These are phyloP conservation scores for Citrullus mucosospermus DNA, from an alignment of 306 rosid species.

Conservation along the genomic window DNA sequence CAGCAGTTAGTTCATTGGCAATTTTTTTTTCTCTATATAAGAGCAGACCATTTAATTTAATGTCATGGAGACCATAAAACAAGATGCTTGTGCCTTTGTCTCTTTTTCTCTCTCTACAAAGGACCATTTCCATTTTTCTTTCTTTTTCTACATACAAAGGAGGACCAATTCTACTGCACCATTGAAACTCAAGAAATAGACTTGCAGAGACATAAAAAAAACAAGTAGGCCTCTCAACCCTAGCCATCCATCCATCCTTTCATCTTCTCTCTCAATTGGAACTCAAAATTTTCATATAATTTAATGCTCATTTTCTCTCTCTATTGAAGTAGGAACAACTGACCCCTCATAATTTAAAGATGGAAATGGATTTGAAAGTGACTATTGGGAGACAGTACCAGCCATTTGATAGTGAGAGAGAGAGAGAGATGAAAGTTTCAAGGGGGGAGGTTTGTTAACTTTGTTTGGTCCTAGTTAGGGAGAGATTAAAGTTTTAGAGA, in stretches of 20 bases:
- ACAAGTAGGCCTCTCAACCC: conserved; percentile 27
- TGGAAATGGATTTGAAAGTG: conserved; percentile 19
- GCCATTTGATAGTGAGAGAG: conserved; percentile 7
- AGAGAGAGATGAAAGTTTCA: not conserved
- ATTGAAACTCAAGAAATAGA: not conserved
- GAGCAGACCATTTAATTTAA: conserved; percentile 10
- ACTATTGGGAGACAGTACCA: conserved; percentile 13
- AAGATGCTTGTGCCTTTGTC: conserved; percentile 30
- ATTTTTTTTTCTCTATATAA: not conserved
- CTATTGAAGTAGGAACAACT: conserved; percentile 6
- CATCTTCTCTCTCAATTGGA: not conserved
- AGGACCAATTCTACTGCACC: not conserved
- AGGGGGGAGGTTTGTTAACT: not conserved
- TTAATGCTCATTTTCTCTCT: not conserved
- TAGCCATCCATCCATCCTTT: conserved; percentile 10
- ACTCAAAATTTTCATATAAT: not conserved
- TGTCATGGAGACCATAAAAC: conserved; percentile 33
- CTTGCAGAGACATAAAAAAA: conserved; percentile 8
- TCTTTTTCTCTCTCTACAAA: conserved; percentile 2
- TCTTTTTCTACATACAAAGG: not conserved
- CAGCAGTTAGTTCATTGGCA: conserved; percentile 11
- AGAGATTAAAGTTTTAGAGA: not conserved
- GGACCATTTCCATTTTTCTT: not conserved
- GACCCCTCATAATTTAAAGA: conserved; percentile 14
- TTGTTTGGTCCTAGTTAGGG: not conserved